A percentile compares a stretch with the other conserved stretches of the same genome.
These are phyloP conservation scores for Hyphopichia wangnamkhiaoensis DNA, from an alignment of 1,139 yeast genomes.

Conservation along the genomic window DNA sequence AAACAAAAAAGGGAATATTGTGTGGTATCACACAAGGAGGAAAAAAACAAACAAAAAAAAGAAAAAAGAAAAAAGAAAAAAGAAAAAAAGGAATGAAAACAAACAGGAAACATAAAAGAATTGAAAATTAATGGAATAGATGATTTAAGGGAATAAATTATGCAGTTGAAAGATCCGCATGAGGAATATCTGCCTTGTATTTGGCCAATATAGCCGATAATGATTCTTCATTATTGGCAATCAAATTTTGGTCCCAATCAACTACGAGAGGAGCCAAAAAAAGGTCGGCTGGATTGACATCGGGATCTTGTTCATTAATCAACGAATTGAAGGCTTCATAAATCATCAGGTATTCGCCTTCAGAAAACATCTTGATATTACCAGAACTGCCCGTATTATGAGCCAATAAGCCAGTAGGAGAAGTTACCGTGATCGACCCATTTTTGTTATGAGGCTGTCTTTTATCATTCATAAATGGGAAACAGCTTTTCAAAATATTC, in stretches of 20 bases:
- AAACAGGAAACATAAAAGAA: too few relatives aligned
- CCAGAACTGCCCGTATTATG: conserved; percentile 7
- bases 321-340: conserved; percentile 40
- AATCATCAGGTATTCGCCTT: conserved; percentile 41
- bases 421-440: conserved; percentile 23
- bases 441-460: conserved; percentile 6
- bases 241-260: conserved; percentile 50
- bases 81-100: background rate
- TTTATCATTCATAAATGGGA: conserved; percentile 40
- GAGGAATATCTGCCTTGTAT: conserved; percentile 17
- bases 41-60: background rate
- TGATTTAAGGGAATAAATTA: background rate
- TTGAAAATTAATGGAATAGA: background rate
- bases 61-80: background rate
- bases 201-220: conserved; percentile 32
- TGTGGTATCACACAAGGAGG: too few relatives aligned
- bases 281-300: conserved; percentile 34
- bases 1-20: too few relatives aligned
- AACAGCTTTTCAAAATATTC: conserved; percentile 30
- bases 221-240: conserved; percentile 42
- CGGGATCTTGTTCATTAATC: conserved; percentile 23
- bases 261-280: conserved; percentile 47
- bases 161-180: conserved; percentile 3
- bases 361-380: conserved; percentile 34
- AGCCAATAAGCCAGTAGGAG: conserved; percentile 24